Percentiles rank a stretch among this genome's conserved stretches.
Conservation (phyloP, 345 rosid species). For the Lepidium africanum region DNA sequence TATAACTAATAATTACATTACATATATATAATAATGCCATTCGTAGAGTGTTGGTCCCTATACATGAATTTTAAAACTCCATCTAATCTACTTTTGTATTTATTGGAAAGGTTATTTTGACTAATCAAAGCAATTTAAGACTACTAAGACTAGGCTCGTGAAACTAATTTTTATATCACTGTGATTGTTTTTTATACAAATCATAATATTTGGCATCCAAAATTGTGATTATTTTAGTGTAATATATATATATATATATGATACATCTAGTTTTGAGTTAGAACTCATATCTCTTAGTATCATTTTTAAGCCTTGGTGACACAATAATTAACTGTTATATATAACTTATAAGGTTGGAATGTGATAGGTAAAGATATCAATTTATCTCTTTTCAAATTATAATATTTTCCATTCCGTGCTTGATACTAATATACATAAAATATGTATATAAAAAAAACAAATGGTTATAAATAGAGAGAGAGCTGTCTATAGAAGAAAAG, state of each 20-base stretch:
- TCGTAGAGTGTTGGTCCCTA: slow-evolving; percentile 12
- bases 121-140: not conserved
- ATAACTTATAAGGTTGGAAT: too few relatives aligned
- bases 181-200: too few relatives aligned
- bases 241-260: too few relatives aligned
- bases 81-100: not conserved
- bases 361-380: too few relatives aligned
- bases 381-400: not conserved
- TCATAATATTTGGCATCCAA: too few relatives aligned
- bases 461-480: not conserved
- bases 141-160: not conserved
- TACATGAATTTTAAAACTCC: not conserved
- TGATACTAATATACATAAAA: not conserved
- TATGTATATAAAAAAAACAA: not conserved
- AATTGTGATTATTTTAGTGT: too few relatives aligned
- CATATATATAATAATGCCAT: slow-evolving; percentile 8
- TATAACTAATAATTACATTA: not conserved
- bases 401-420: not conserved
- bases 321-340: too few relatives aligned
- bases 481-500: slow-evolving; percentile 21
- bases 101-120: not conserved
- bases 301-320: too few relatives aligned
- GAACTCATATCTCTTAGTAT: too few relatives aligned
- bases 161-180: too few relatives aligned
- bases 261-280: too few relatives aligned